phyloP scores from a whole-genome alignment of 768 basidiomycete genomes.

The Hericium rajendrae region DNA sequence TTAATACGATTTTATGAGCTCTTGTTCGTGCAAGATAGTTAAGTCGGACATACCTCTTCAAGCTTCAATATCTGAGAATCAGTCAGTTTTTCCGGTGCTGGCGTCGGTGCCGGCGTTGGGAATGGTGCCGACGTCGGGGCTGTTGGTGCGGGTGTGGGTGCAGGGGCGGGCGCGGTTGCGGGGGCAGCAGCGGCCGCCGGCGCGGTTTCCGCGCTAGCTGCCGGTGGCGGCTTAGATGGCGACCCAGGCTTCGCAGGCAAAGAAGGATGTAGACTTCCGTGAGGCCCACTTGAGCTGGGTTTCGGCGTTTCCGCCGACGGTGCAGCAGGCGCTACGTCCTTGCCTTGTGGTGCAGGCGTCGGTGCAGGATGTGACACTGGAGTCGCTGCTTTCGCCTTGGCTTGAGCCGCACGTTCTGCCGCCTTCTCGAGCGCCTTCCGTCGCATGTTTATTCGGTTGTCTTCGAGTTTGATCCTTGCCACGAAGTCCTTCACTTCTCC shows the following conservation, averaged over 20 bases:
- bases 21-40: slow-evolving; percentile 2
- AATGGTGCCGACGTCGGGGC: slow-evolving; percentile 17
- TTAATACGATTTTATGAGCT: slow-evolving; percentile 19
- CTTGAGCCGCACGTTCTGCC: slow-evolving; percentile 28
- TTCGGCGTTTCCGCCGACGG: background rate
- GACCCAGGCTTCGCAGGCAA: slow-evolving; percentile 62
- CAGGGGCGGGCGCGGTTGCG: slow-evolving; percentile 12
- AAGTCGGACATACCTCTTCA: slow-evolving; percentile 45
- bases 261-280: slow-evolving; percentile 43
- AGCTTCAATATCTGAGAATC: slow-evolving; percentile 39
- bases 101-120: slow-evolving; percentile 12
- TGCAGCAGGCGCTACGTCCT: background rate
- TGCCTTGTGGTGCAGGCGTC: slow-evolving; percentile 3
- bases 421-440: slow-evolving; percentile 30
- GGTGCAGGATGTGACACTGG: slow-evolving; percentile 13
- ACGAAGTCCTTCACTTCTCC: slow-evolving; percentile 70
- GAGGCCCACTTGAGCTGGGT: background rate
- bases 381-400: slow-evolving; percentile 32
- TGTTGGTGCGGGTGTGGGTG: slow-evolving; percentile 4
- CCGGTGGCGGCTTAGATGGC: slow-evolving; percentile 17
- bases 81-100: slow-evolving; percentile 24
- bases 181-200: slow-evolving; percentile 21
- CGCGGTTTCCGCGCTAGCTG: slow-evolving; percentile 10
- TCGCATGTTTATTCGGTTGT: slow-evolving; percentile 47
- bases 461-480: slow-evolving; percentile 60